Conservation (phyloP, 805 yeast genomes). For the Saccharomycodes ludwigii region DNA sequence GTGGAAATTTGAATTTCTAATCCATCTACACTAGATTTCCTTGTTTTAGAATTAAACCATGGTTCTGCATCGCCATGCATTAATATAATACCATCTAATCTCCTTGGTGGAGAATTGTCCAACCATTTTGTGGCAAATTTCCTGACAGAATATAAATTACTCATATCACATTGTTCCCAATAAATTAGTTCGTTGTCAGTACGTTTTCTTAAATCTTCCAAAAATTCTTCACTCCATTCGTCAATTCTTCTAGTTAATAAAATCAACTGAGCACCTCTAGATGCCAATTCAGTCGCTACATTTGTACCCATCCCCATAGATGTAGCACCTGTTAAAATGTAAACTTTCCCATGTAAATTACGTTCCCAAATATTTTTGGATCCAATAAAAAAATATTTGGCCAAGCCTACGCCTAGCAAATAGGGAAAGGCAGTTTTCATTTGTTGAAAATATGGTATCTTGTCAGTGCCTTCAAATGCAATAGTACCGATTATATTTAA, state of each 20-base stretch:
- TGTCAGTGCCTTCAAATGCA: constrained; percentile 57
- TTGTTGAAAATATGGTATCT: constrained; percentile 61
- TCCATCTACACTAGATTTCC: constrained; percentile 68
- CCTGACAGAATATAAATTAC: constrained; percentile 62
- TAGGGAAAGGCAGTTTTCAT: constrained; percentile 49
- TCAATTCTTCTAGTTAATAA: constrained; percentile 56
- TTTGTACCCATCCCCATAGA: constrained; percentile 71
- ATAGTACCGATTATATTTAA: constrained; percentile 64
- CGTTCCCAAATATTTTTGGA: constrained; percentile 82
- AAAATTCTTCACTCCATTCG: constrained; percentile 68
- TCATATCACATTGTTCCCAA: constrained; percentile 82
- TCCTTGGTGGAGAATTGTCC: constrained; percentile 78
- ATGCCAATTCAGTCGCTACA: constrained; percentile 62
- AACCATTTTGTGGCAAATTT: constrained; percentile 92
- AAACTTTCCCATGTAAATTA: constrained; percentile 83
- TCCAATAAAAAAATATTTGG: constrained; percentile 73
- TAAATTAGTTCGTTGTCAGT: constrained; percentile 68
- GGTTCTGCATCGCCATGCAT: constrained; percentile 82
- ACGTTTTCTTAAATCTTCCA: constrained; percentile 60
- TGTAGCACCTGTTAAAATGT: constrained; percentile 83
- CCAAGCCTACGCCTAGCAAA: constrained; percentile 29
- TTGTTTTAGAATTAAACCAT: constrained; percentile 32
- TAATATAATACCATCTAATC: constrained; percentile 82
- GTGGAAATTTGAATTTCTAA: constrained; percentile 75
- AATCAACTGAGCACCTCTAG: constrained; percentile 76